phyloP scores from a whole-genome alignment of 176 grass and related monocot species.

The Areca catechu region DNA sequence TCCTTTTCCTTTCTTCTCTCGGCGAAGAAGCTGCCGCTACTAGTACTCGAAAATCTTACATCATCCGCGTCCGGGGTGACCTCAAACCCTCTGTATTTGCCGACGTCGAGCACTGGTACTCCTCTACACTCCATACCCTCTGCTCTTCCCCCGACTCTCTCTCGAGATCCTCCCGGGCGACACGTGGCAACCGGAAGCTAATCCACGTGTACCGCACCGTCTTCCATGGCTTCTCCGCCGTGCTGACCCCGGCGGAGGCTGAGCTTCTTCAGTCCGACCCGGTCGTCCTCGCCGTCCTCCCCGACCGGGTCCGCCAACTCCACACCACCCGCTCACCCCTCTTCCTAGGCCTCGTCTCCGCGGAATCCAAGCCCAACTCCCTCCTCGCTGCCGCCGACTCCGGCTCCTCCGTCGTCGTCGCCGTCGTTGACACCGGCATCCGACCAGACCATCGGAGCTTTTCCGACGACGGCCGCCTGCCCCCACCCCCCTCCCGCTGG shows the following conservation, averaged over 20 bases:
- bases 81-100: no score
- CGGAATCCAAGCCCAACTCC: not conserved
- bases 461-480: not conserved
- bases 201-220: conserved; percentile 25
- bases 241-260: conserved; percentile 8
- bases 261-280: not conserved
- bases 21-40: no score
- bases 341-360: conserved; percentile 15
- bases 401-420: conserved; percentile 14
- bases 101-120: no score
- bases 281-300: conserved; percentile 1
- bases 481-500: conserved; percentile 6
- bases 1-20: no score
- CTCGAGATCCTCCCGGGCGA: no score
- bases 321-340: conserved; percentile 19
- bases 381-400: not conserved
- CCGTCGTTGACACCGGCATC: conserved; percentile 17
- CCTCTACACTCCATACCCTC: no score
- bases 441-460: conserved; percentile 26
- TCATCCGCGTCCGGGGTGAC: no score
- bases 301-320: conserved; percentile 27
- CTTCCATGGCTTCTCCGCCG: conserved; percentile 17
- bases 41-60: no score
- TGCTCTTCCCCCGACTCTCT: no score
- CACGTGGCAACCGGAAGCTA: not conserved